A percentile compares a stretch with the other conserved stretches of the same genome.
Evolutionary conservation across 257 asterid species (phyloP).

Genomic region (Nicotiana undulata): DNA sequence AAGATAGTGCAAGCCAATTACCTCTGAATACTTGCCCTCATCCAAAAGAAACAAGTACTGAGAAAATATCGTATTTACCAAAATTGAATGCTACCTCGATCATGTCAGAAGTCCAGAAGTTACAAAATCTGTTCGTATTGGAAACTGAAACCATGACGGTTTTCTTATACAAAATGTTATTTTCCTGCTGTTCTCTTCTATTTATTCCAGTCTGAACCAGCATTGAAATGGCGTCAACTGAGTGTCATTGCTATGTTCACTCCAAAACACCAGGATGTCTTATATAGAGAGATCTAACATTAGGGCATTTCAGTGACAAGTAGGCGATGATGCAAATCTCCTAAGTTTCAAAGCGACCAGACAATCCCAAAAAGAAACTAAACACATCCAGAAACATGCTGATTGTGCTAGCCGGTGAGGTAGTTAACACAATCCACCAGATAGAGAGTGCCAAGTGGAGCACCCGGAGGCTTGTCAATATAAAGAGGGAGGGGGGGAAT

Average conservation of each 20-base stretch:
- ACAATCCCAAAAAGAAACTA: not conserved
- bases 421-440: not conserved
- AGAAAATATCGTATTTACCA: too few relatives aligned
- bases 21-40: conserved; percentile 6
- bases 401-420: not conserved
- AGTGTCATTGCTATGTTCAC: not conserved
- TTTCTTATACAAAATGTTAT: not conserved
- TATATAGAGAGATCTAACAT: not conserved
- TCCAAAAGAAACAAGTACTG: not conserved
- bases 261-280: not conserved
- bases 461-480: not conserved
- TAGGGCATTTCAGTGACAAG: not conserved
- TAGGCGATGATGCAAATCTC: not conserved
- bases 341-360: not conserved
- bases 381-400: not conserved
- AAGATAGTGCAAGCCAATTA: conserved; percentile 71
- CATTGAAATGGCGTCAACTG: too few relatives aligned
- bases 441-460: not conserved
- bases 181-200: not conserved
- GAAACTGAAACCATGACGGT: too few relatives aligned
- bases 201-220: not conserved
- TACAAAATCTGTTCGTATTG: not conserved
- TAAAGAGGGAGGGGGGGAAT: not conserved
- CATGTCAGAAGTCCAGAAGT: not conserved
- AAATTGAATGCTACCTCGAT: not conserved